A percentile compares a stretch with the other conserved stretches of the same genome.
Evolutionary conservation across 2,329 filamentous ascomycete species (phyloP).

Genomic region (Fusarium udum): DNA sequence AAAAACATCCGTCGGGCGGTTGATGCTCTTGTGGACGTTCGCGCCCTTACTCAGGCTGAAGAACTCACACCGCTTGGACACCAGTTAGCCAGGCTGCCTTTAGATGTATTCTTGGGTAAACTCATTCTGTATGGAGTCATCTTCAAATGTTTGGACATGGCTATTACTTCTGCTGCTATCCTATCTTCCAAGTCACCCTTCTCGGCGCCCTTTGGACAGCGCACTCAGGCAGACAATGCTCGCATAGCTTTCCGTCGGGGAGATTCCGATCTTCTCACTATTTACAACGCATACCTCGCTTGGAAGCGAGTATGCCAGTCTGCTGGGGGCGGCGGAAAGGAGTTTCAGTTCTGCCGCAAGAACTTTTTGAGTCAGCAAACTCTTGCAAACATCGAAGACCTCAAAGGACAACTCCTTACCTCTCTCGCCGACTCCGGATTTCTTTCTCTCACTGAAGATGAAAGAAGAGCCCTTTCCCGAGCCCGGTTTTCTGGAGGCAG

Average conservation of each 20-base stretch:
- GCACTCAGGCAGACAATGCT: constrained; percentile 82
- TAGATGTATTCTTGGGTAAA: constrained; percentile 96
- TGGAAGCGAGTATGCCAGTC: constrained; percentile 87
- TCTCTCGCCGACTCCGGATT: constrained; percentile 88
- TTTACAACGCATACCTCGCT: constrained; percentile 90
- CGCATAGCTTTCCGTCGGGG: constrained; percentile 82
- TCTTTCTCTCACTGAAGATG: constrained; percentile 76
- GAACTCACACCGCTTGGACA: constrained; percentile 86
- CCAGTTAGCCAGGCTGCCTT: constrained; percentile 86
- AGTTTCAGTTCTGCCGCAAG: constrained; percentile 92
- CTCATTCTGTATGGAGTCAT: constrained; percentile 86
- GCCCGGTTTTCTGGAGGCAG: constrained; percentile 65
- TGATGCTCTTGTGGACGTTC: constrained; percentile 91
- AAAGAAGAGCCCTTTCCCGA: constrained; percentile 74
- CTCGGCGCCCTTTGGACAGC: constrained; percentile 83
- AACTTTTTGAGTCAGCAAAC: constrained; percentile 93
- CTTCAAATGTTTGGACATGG: constrained; percentile 91
- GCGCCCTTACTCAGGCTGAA: constrained; percentile 82
- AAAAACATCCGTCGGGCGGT: constrained; percentile 95
- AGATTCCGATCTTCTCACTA: constrained; percentile 90
- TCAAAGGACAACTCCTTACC: constrained; percentile 90
- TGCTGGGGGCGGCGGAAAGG: constrained; percentile 69
- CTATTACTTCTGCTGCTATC: constrained; percentile 90
- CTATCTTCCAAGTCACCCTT: constrained; percentile 96
- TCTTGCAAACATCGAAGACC: constrained; percentile 89